Evolutionary conservation across 495 filamentous ascomycete species (phyloP).

Genomic region (Rhizodiscina lignyota): DNA sequence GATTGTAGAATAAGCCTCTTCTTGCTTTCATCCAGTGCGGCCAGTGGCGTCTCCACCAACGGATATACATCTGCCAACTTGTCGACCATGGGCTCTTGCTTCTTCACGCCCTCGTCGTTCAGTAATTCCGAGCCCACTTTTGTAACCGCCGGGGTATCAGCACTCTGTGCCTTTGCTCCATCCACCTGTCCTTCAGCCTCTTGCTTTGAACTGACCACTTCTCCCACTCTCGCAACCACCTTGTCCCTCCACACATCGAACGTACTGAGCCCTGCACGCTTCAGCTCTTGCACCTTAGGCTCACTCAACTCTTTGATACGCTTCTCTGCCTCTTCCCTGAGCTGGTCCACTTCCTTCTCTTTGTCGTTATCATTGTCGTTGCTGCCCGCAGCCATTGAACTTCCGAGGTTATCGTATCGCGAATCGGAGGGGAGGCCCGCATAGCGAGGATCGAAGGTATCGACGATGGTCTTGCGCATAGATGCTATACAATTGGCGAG

Average conservation of each 20-base stretch:
- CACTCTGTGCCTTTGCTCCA: too few relatives aligned
- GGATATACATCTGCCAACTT: too few relatives aligned
- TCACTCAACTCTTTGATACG: conserved; percentile 8
- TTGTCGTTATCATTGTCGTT: conserved; percentile 9
- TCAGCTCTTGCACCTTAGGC: conserved; percentile 12
- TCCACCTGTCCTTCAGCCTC: not conserved
- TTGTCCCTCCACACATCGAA: conserved; percentile 4
- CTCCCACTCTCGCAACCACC: not conserved
- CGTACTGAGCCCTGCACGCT: conserved; percentile 9
- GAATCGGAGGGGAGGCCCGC: too few relatives aligned
- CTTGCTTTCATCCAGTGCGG: too few relatives aligned
- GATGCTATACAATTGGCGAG: conserved; percentile 21
- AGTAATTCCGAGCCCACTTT: too few relatives aligned
- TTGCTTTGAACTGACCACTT: conserved; percentile 3
- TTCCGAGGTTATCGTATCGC: too few relatives aligned
- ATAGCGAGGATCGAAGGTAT: conserved; percentile 22
- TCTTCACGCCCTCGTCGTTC: too few relatives aligned
- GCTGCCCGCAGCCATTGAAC: conserved; percentile 11
- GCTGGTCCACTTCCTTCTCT: conserved; percentile 13
- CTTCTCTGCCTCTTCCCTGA: conserved; percentile 6
- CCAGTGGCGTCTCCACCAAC: too few relatives aligned
- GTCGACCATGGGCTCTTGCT: too few relatives aligned
- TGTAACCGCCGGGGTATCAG: too few relatives aligned
- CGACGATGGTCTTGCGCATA: conserved; percentile 19
- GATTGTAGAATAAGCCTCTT: conserved; percentile 20